Evolutionary conservation across 2,329 filamentous ascomycete species (phyloP).

Genomic region (Diaporthe sp.): DNA sequence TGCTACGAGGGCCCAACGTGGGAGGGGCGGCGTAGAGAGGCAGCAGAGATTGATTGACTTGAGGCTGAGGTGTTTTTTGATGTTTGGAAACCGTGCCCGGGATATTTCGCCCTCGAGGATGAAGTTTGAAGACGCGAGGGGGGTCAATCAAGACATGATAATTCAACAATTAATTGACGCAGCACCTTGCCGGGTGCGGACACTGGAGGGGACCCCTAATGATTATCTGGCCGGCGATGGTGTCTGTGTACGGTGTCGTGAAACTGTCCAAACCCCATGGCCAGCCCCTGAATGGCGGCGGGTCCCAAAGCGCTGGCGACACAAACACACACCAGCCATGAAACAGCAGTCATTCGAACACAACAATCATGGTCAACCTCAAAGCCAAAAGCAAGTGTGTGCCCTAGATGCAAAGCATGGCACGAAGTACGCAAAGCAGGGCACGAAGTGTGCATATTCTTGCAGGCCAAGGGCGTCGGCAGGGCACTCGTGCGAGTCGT

Average conservation of each 20-base stretch:
- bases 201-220: background rate
- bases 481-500: background rate
- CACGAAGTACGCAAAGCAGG: background rate
- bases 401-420: background rate
- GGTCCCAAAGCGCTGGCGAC: background rate
- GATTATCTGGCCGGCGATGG: slow-evolving; percentile 11
- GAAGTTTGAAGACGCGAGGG: too few species aligned
- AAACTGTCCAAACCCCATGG: slow-evolving; percentile 14
- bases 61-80: background rate
- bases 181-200: background rate
- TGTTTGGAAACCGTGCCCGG: background rate
- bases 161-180: background rate
- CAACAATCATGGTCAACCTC: background rate
- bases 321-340: too few species aligned
- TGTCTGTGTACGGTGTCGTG: slow-evolving; percentile 21
- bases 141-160: background rate
- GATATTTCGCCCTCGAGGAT: background rate
- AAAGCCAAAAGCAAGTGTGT: background rate
- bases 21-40: background rate
- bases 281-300: slow-evolving; percentile 21
- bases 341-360: background rate
- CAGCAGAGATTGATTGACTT: background rate
- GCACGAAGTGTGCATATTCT: background rate
- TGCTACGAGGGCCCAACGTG: background rate
- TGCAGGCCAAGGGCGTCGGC: background rate